Base-by-base conservation (phyloP, 176 grass and related monocot genomes). In the Lolium perenne region DNA sequence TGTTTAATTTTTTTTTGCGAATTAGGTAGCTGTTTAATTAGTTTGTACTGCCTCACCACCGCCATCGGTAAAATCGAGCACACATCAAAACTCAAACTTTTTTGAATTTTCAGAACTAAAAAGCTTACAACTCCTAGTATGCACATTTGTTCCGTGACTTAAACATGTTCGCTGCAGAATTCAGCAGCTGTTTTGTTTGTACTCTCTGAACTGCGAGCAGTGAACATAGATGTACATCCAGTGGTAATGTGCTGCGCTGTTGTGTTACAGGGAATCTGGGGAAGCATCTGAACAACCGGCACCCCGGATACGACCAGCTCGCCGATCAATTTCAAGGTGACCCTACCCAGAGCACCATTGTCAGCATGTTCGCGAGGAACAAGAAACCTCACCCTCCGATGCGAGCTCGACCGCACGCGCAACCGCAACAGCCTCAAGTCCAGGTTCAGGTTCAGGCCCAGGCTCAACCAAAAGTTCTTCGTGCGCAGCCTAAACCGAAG, bases 241-340 rank as follows among this genome's bases (percentile, higher is more conserved):
- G 48, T 76, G 48, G 9, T 91, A 74, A 87, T 87, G 14, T 72
- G 45, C 38, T 71, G 62, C 54, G 47, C 58, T 26, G 4, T 17
- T 81, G 25, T 86, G 18, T 92, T 92, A 17, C 85, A 98, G 94
- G 97, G 61, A 98, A 98, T 94, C 92, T 98, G 6, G 94, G 93
- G 78, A 94, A 95, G 61, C 97, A 98, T 89, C 92, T 98, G 17
- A 92, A 90, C 74, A 92, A 92, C 82, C 90, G 90, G 56, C 97
- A 98, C 79, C 94, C 96, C 14, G 92, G 92, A 25, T 98, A 95
- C 67, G 67, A 88, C 79, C 88, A 83, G 57, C 73, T 89, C 53
- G 32, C 86, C 65, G 97, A 54, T 2, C 48, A 74, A 6, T 43
- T 74, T 6, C 22, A 91, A 51, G 75, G 88, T 25, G 59, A 84